These are phyloP conservation scores for Taphrina flavorubra DNA, from an alignment of 1,139 yeast species.

Conservation along the genomic window DNA sequence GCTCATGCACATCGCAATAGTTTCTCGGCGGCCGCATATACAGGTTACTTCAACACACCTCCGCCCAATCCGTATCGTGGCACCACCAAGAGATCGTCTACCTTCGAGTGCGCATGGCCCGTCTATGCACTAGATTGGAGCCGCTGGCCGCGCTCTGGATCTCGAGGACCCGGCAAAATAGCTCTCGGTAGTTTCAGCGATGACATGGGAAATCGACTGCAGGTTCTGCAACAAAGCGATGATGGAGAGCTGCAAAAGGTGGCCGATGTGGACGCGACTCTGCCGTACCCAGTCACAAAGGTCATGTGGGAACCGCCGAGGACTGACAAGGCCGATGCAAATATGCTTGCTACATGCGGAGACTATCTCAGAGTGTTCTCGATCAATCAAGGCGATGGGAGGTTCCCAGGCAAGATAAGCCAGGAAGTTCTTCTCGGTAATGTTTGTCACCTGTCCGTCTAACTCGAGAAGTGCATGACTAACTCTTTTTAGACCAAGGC, in stretches of 20 bases:
- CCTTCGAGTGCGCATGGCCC: conserved; percentile 39
- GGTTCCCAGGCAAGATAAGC: conserved; percentile 15
- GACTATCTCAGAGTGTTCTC: conserved; percentile 39
- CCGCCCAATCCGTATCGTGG: conserved; percentile 24
- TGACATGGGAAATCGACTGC: conserved; percentile 36
- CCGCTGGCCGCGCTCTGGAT: conserved; percentile 19
- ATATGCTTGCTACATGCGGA: conserved; percentile 38
- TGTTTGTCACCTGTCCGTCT: conserved; percentile 5
- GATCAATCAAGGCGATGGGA: conserved; percentile 3
- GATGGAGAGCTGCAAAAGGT: conserved; percentile 31
- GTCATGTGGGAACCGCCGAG: conserved; percentile 41
- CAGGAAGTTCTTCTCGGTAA: conserved; percentile 39
- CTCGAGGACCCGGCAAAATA: conserved; percentile 27
- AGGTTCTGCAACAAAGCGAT: conserved; percentile 26
- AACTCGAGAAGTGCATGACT: neutral
- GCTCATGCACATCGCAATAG: conserved; percentile 37
- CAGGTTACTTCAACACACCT: conserved; percentile 17
- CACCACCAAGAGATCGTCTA: conserved; percentile 1
- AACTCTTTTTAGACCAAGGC: conserved; percentile 28
- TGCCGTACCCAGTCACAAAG: conserved; percentile 41
- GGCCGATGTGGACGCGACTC: conserved; percentile 32
- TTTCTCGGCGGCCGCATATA: conserved; percentile 35
- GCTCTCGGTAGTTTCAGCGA: conserved; percentile 39
- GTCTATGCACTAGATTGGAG: conserved; percentile 38
- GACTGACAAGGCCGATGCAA: conserved; percentile 17